These are phyloP conservation scores for Trichoderma atroviride DNA, from an alignment of 2,329 filamentous ascomycete species.

Conservation along the genomic window DNA sequence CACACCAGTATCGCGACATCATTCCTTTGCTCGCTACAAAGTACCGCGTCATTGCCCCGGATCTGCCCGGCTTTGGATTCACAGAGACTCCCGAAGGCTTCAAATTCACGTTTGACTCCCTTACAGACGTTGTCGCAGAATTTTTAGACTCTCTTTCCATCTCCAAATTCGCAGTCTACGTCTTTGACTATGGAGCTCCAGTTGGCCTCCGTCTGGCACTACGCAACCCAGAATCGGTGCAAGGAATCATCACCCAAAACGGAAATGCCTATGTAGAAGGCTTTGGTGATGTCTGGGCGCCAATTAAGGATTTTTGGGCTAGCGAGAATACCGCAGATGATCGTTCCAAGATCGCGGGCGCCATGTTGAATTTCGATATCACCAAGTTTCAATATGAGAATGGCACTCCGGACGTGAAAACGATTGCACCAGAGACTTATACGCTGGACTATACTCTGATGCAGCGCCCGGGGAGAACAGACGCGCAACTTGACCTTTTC, in stretches of 20 bases:
- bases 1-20: slow-evolving; percentile 14
- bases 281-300: slow-evolving; percentile 17
- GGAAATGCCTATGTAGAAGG: slow-evolving; percentile 20
- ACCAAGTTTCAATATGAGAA: slow-evolving; percentile 22
- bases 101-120: slow-evolving; percentile 14
- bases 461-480: slow-evolving; percentile 15
- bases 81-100: slow-evolving; percentile 15
- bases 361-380: slow-evolving; percentile 18
- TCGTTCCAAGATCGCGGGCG: slow-evolving; percentile 8
- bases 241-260: slow-evolving; percentile 17
- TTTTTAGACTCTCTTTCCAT: slow-evolving; percentile 11
- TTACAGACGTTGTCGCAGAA: slow-evolving; percentile 5
- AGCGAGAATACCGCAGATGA: slow-evolving; percentile 12
- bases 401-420: slow-evolving; percentile 1
- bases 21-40: slow-evolving; percentile 13
- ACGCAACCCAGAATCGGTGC: slow-evolving; percentile 1
- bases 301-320: slow-evolving; percentile 18
- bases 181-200: slow-evolving; percentile 19
- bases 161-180: background rate
- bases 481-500: slow-evolving; percentile 18
- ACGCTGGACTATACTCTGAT: slow-evolving; percentile 12
- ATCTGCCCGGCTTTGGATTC: slow-evolving; percentile 16
- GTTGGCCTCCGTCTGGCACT: slow-evolving; percentile 12
- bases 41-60: slow-evolving; percentile 19
- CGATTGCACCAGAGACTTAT: slow-evolving; percentile 10